phyloP scores from a whole-genome alignment of 305 asterid species.

The Coffea humblotiana region DNA sequence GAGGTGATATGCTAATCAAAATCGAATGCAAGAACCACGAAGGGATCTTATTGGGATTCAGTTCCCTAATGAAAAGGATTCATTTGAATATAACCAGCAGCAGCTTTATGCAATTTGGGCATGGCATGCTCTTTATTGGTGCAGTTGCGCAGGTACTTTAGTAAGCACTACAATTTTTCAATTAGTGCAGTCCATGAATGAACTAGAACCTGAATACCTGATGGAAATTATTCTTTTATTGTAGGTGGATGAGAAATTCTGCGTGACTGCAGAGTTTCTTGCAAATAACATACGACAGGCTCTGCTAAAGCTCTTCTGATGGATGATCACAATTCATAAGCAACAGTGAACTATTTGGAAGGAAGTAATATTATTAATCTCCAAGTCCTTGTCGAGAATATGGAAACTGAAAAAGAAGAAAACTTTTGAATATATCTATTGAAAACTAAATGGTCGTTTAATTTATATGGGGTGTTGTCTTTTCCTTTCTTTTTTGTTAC shows the following conservation, averaged over 20 bases:
- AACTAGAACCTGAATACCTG: neutral
- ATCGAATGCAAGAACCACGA: slow-evolving; percentile 26
- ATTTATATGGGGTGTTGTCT: neutral
- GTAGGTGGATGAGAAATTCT: slow-evolving; percentile 23
- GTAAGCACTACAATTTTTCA: too few relatives aligned
- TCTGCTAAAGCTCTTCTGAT: slow-evolving; percentile 10
- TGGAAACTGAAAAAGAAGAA: too few relatives aligned
- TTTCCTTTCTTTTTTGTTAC: neutral
- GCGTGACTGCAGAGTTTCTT: slow-evolving; percentile 15
- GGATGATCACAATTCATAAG: neutral
- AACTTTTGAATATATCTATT: neutral
- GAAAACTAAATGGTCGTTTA: too few relatives aligned
- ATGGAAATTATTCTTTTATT: neutral
- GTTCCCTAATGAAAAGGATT: slow-evolving; percentile 20
- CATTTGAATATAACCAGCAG: slow-evolving; percentile 15
- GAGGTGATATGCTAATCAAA: slow-evolving; percentile 19
- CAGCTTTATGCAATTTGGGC: slow-evolving; percentile 29
- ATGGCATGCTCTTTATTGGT: slow-evolving; percentile 12
- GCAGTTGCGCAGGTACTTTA: slow-evolving; percentile 28
- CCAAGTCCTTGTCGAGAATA: neutral
- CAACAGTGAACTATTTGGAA: neutral
- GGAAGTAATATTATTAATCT: neutral
- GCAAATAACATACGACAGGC: slow-evolving; percentile 14
- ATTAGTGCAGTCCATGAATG: neutral
- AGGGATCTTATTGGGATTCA: slow-evolving; percentile 14